These are phyloP conservation scores for Talaromyces thailandensis DNA, from an alignment of 495 filamentous ascomycete species.

Conservation along the genomic window DNA sequence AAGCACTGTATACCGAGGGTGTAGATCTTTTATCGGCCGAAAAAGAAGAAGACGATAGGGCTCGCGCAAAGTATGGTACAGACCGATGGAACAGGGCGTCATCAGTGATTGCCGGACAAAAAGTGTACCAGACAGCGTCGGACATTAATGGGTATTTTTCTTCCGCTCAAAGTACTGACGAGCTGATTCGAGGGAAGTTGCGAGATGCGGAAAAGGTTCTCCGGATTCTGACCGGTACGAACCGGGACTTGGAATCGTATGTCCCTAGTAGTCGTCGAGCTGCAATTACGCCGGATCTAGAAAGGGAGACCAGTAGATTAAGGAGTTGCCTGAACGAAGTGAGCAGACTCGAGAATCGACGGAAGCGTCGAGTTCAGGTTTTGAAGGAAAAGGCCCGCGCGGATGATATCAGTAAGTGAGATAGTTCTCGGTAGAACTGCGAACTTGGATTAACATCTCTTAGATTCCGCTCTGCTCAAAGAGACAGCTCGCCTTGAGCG, in stretches of 20 bases:
- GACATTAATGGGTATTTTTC: conserved; percentile 87
- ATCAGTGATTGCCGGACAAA: conserved; percentile 59
- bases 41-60: conserved; percentile 68
- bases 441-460: background rate
- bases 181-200: conserved; percentile 69
- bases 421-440: background rate
- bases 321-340: conserved; percentile 76
- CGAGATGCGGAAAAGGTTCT: conserved; percentile 65
- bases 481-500: conserved; percentile 82
- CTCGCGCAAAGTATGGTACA: conserved; percentile 76
- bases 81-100: conserved; percentile 70
- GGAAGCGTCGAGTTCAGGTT: conserved; percentile 65
- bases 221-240: conserved; percentile 63
- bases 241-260: conserved; percentile 73
- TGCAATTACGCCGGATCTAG: conserved; percentile 68
- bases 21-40: conserved; percentile 67
- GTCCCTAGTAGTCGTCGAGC: conserved; percentile 78
- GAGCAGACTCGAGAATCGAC: conserved; percentile 65
- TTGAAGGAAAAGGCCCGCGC: conserved; percentile 67
- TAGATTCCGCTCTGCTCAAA: conserved; percentile 60
- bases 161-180: conserved; percentile 75
- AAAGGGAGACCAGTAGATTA: conserved; percentile 65
- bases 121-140: conserved; percentile 62
- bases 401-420: conserved; percentile 74
- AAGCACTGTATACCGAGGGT: conserved; percentile 71